Evolutionary conservation across 2,329 filamentous ascomycete species (phyloP).

Genomic region (Plenodomus biglobosus): DNA sequence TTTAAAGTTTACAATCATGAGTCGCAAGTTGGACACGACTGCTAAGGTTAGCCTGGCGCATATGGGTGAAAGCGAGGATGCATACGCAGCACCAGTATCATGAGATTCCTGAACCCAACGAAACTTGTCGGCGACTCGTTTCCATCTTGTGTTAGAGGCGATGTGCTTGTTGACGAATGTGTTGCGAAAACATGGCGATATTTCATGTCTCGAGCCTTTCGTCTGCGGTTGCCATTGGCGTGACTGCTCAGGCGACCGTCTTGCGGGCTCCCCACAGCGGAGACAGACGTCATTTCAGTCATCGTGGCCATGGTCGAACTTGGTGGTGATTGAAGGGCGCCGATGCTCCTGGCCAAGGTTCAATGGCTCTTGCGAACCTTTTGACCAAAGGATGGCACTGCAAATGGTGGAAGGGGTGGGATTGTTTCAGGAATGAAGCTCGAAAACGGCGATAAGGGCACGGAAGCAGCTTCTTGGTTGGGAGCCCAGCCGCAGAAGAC

Average conservation of each 20-base stretch:
- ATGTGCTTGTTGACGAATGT: conserved; percentile 71
- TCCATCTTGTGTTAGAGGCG: conserved; percentile 84
- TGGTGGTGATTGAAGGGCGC: not conserved
- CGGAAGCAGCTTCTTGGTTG: conserved; percentile 25
- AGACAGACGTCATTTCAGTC: conserved; percentile 25
- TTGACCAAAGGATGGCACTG: conserved; percentile 3
- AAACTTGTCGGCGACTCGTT: conserved; percentile 71
- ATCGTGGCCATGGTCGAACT: conserved; percentile 36
- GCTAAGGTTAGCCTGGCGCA: conserved; percentile 25
- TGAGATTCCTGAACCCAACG: conserved; percentile 90
- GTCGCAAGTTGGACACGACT: conserved; percentile 90
- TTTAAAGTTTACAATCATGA: conserved; percentile 96
- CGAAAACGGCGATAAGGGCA: conserved; percentile 16
- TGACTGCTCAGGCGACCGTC: conserved; percentile 23
- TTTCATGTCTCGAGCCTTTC: conserved; percentile 52
- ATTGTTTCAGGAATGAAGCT: conserved; percentile 12
- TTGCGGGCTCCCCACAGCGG: conserved; percentile 26
- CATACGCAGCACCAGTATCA: conserved; percentile 87
- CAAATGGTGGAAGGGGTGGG: not conserved
- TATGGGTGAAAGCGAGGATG: conserved; percentile 10
- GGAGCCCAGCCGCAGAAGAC: conserved; percentile 9
- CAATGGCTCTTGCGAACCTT: conserved; percentile 5
- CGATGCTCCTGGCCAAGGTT: conserved; percentile 1
- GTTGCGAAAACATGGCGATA: conserved; percentile 92
- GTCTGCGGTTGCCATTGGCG: conserved; percentile 18